Evolutionary conservation across 1,139 yeast genomes (phyloP).

Genomic region (Meyerozyma guilliermondii): DNA sequence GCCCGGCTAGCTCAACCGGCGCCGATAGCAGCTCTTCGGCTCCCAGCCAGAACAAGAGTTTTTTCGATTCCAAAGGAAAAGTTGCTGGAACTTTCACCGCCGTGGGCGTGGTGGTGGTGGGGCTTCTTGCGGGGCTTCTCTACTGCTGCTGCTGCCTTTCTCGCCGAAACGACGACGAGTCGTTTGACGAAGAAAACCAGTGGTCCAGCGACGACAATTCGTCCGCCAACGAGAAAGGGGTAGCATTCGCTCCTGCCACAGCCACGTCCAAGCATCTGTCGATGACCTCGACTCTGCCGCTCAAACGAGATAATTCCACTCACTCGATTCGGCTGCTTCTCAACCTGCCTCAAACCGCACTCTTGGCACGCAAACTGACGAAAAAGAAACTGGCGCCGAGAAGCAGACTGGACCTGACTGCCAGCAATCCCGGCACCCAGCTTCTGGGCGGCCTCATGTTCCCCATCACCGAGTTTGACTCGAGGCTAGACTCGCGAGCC

Average conservation of each 20-base stretch:
- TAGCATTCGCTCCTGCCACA: slow-evolving; percentile 10
- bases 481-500: slow-evolving; percentile 62
- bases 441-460: slow-evolving; percentile 13
- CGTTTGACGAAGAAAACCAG: slow-evolving; percentile 38
- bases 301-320: slow-evolving; percentile 31
- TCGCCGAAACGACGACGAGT: slow-evolving; percentile 22
- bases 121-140: slow-evolving; percentile 28
- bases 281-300: slow-evolving; percentile 8
- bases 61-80: slow-evolving; percentile 56
- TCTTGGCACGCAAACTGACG: slow-evolving; percentile 27
- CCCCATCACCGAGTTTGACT: slow-evolving; percentile 58
- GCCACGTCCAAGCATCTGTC: slow-evolving; percentile 5
- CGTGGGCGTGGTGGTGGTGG: slow-evolving; percentile 53
- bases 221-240: slow-evolving; percentile 17
- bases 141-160: slow-evolving; percentile 36
- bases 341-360: slow-evolving; percentile 15
- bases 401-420: slow-evolving; percentile 8
- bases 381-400: slow-evolving; percentile 20
- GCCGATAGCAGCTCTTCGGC: not conserved
- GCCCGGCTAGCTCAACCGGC: too few species aligned
- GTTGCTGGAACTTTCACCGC: slow-evolving; percentile 74
- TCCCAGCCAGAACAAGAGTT: slow-evolving; percentile 8
- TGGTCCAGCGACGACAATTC: slow-evolving; percentile 28
- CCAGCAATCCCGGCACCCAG: slow-evolving; percentile 9
- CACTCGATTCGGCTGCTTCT: slow-evolving; percentile 32